Conservation (phyloP, 2,329 filamentous ascomycete species). For the Aspergillus bombycis region DNA sequence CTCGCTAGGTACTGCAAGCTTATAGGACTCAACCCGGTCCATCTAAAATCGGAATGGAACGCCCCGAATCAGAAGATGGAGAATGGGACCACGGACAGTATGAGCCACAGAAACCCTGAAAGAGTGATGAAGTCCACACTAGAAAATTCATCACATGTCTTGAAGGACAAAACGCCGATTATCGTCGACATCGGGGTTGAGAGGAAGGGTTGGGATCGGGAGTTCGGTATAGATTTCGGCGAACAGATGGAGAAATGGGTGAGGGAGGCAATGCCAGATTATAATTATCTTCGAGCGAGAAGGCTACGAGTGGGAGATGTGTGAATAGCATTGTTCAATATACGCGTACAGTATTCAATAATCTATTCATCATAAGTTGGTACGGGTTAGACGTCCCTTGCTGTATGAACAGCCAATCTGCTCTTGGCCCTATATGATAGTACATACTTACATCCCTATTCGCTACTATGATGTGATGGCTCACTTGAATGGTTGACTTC, state of each 20-base stretch:
- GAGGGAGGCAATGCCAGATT: neutral
- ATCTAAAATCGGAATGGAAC: neutral
- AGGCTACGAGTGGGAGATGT: neutral
- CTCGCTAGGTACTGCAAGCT: neutral
- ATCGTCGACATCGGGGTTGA: neutral
- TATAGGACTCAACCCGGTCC: neutral
- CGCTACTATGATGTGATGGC: neutral
- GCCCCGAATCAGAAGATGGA: too few relatives aligned
- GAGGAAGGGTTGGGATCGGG: neutral
- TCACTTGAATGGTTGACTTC: too few relatives aligned
- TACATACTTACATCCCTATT: neutral
- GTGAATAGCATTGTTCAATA: too few relatives aligned
- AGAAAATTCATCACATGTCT: neutral
- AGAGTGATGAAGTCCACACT: neutral
- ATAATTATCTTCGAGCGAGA: neutral
- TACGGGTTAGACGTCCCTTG: rapidly evolving
- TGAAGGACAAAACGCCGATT: neutral
- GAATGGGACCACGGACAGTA: neutral
- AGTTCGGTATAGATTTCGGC: neutral
- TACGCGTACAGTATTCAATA: too few relatives aligned
- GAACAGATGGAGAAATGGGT: neutral
- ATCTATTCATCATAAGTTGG: too few relatives aligned
- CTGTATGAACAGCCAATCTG: too few relatives aligned
- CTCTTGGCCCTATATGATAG: neutral
- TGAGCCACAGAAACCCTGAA: neutral